Evolutionary conservation across 116 monocot genomes (phyloP), one percentile per base, ranked within the genome.

Genomic region (Iris pallida): DNA sequence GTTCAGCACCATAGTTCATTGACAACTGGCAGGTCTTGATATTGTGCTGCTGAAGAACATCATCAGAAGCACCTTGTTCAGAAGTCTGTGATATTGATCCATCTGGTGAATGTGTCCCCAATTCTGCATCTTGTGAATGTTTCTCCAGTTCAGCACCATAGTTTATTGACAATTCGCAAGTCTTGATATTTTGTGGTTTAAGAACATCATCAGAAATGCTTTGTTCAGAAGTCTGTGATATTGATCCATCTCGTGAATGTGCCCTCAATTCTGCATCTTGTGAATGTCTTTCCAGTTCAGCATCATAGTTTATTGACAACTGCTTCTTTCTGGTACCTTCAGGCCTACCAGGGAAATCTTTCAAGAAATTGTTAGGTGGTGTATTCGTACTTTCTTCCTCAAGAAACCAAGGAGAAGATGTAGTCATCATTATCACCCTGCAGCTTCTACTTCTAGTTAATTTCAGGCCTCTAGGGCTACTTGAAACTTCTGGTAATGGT

Each of bases 381-480:
- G 77, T 82, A 45, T 40, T 51, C 16, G 70, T 69, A 45, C 72
- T 62, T 19, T 12, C 45, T 18, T 65, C 56, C 45, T 69, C 79
- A 15, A 45, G 19, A 20, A 43, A 68, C 56, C 59, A 53, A 45
- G 16, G 47, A 51, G 78, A 72, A 56, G 53, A 72, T 8, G 51
- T 17, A 30, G 17, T 57, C 68, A 53, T 68, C 19, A 71, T 13
- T 16, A 46, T 51, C 9, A 59, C 69, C 45, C 77, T 70, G 53
- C 78, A 77, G 54, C 82, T 82, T 64, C 61, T 76, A 57, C 77
- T 82, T 64, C 70, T 82, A 10, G 60, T 17, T 7, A 73, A 19
- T 73, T 57, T 51, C 30, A 66, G 59, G 13, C 65, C 65, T 59
- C 7, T 40, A 64, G 57, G 64, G 10, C 55, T 61, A 40, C 18